A percentile compares a stretch with the other conserved stretches of the same genome.
Conservation (phyloP, 2,329 filamentous ascomycete species). For the Aspergillus caelatus region DNA sequence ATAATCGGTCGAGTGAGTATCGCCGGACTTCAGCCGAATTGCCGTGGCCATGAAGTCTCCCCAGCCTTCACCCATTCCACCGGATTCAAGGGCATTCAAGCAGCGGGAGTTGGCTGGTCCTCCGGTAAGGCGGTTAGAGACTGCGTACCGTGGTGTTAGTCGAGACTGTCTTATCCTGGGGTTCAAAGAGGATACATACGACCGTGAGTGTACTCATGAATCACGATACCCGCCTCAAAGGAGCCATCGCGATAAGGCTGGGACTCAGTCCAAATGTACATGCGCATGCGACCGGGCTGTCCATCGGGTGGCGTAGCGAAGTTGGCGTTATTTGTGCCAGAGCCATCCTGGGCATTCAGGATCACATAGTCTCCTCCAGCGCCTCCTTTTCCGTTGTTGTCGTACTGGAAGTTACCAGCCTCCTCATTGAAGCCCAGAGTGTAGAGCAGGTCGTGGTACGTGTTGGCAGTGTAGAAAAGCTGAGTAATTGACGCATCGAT, state of each 20-base stretch:
- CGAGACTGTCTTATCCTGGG: no score
- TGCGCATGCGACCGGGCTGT: slow-evolving; percentile 19
- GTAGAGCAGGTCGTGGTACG: slow-evolving; percentile 22
- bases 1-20: slow-evolving; percentile 13
- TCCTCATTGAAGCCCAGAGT: slow-evolving; percentile 16
- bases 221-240: slow-evolving; percentile 20
- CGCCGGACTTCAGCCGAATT: slow-evolving; percentile 18
- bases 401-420: slow-evolving; percentile 21
- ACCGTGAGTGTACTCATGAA: slow-evolving; percentile 23
- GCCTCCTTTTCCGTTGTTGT: slow-evolving; percentile 16
- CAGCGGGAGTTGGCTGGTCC: slow-evolving; percentile 17
- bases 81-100: slow-evolving; percentile 13
- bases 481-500: slow-evolving; percentile 20
- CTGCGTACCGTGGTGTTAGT: slow-evolving; percentile 1
- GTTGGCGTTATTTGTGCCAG: slow-evolving; percentile 19
- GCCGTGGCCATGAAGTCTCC: slow-evolving; percentile 19
- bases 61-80: slow-evolving; percentile 24
- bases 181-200: slow-evolving; percentile 5
- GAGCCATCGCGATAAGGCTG: slow-evolving; percentile 11
- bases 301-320: slow-evolving; percentile 20
- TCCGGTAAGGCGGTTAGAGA: slow-evolving; percentile 20
- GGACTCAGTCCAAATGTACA: slow-evolving; percentile 18
- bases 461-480: slow-evolving; percentile 23
- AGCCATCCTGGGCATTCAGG: slow-evolving; percentile 21
- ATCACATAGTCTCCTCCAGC: slow-evolving; percentile 18